Base-by-base conservation (phyloP, 2,329 filamentous ascomycete genomes). In the Zalaria obscura region DNA sequence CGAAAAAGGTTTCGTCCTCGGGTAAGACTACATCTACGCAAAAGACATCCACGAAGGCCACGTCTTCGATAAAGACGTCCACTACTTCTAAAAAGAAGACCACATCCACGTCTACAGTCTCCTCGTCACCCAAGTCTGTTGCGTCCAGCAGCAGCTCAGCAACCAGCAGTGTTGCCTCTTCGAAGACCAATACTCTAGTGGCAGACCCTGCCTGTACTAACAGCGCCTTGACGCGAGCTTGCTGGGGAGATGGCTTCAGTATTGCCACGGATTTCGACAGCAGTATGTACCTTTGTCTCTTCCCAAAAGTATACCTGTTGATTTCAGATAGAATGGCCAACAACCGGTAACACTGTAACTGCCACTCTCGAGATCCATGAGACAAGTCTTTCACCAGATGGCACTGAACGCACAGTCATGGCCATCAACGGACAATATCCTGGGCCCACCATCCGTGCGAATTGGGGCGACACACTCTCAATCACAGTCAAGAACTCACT, bases 401-500 rank as follows among this genome's bases (percentile, higher is more conserved):
- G 69, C 41, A 42, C 45, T 8, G 41, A 44, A 40, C 31, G 39
- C 8, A 47, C 47, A 50, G 59, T 50, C 10, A 43, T 65, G 43
- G 64, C 81, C 28, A 64, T 83, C 52, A 79, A 81, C 53, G 73
- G 72, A 4, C 69, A 74, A 34, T 79, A 73, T 45, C 80, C 80
- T 0, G 80, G 77, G 65, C 70, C 36, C 77, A 72, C 36, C 8
- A 75, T 87, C 40, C 44, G 53, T 36, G 55, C 62, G 46, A 53
- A 63, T 48, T 53, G 69, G 68, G 68, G 63, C 26, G 63, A 68
- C 40, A 61, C 48, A 33, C 61, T 78, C 4, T 53, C 59, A 10
- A 56, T 76, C 5, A 70, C 72, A 38, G 67, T 79, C n/a, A 70
- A 61, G 29, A 80, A 77, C 53, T 48, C 60, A 31, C 33, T 66